Base-by-base conservation (phyloP, 129 eudicot genomes). In the Ambrosia trifida region DNA sequence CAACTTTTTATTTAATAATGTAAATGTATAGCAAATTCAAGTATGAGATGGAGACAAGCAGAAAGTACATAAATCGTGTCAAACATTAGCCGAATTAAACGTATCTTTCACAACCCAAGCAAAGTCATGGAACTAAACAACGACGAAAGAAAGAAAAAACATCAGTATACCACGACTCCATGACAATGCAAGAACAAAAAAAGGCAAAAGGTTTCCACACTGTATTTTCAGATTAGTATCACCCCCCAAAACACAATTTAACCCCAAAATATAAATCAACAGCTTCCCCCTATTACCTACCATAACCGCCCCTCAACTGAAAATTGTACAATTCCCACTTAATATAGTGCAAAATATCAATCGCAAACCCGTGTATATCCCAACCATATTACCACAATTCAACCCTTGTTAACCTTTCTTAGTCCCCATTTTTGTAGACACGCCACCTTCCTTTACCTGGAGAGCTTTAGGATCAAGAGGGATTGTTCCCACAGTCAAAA, bases 381-480 rank as follows among this genome's bases (percentile, higher is more conserved):
- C 28, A 24, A 58, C 28, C 6, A 28, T 40, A 40, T 7, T 8
- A 7, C 44, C 44, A 40, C 44, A 40, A 40, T 6, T 40, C 44
- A 7, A 40, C 38, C 32, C 13, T 32, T 2, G 17, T 53, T 53
- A 66, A 1, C 65, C 70, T 31, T 66, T 68, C 24, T 69, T 54
- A 12, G 35, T 18, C 63, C 61, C 70, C 18, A 28, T 46, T 70
- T 65, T 72, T 71, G 33, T 65, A 13, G 31, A n/a, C 9, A 10
- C 75, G 38, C 70, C 78, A 11, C 56, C 74, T 64, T 44, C 75
- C 24, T 81, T 75, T 45, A 72, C 64, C 64, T 73, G 67, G 4
- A 87, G 81, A 54, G 89, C 86, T 64, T 80, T 82, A 5, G 91
- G 95, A 80, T 91, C 91, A 62, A 91, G 89, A 1, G 91, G 89